These are phyloP conservation scores for Petrea volubilis DNA, from an alignment of 257 asterid species.

Conservation along the genomic window DNA sequence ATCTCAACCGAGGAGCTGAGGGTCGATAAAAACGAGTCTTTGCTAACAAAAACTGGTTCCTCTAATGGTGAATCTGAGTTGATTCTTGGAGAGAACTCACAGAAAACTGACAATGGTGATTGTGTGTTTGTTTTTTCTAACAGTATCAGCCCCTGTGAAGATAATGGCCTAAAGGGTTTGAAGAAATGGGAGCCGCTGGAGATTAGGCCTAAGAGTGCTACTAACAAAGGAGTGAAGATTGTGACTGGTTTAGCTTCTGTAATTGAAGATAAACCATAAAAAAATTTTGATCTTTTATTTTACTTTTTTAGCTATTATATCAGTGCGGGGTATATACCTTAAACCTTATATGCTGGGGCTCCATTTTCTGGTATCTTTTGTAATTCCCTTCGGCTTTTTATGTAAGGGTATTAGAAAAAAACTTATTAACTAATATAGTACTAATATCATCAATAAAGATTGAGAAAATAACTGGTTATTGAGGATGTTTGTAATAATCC, in stretches of 20 bases:
- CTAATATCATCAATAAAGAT: slow-evolving; percentile 20
- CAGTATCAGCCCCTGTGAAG: slow-evolving; percentile 21
- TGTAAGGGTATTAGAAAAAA: slow-evolving; percentile 58
- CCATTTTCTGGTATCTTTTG: slow-evolving; percentile 23
- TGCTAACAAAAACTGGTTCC: neutral
- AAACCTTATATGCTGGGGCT: neutral
- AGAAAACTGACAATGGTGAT: neutral
- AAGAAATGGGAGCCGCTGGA: slow-evolving; percentile 50
- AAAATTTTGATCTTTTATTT: slow-evolving; percentile 35
- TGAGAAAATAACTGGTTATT: neutral
- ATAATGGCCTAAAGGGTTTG: neutral
- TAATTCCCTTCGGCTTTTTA: slow-evolving; percentile 65
- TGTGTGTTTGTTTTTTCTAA: slow-evolving; percentile 22
- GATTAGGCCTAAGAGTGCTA: slow-evolving; percentile 44
- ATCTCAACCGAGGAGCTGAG: neutral
- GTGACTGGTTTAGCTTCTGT: slow-evolving; percentile 77
- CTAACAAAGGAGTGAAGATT: slow-evolving; percentile 45
- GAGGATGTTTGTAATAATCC: neutral
- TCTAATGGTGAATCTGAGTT: slow-evolving; percentile 12
- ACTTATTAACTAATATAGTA: slow-evolving; percentile 15
- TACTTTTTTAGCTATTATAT: slow-evolving; percentile 1
- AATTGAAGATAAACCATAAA: slow-evolving; percentile 48
- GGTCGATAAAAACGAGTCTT: neutral
- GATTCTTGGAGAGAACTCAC: slow-evolving; percentile 26
- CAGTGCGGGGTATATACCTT: slow-evolving; percentile 22